Conservation (phyloP, 2,329 filamentous ascomycete genomes). For the Cordyceps pruinosa region DNA sequence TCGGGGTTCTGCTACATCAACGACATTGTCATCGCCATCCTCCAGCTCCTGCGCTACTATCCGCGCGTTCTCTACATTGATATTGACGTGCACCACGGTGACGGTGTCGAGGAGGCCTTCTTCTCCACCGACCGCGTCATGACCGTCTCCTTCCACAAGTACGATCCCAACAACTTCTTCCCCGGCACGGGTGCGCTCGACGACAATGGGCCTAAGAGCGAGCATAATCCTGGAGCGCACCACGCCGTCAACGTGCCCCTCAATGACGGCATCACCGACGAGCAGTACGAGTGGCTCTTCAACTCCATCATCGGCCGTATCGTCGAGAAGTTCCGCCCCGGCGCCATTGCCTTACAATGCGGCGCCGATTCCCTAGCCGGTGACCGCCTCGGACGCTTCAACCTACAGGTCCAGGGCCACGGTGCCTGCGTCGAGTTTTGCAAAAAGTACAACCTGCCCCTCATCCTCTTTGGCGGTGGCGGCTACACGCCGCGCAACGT, state of each 20-base stretch:
- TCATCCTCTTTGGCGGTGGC: slow-evolving; percentile 88
- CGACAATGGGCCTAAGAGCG: slow-evolving; percentile 75
- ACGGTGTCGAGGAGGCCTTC: slow-evolving; percentile 87
- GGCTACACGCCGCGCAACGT: slow-evolving; percentile 97
- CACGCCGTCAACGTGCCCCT: slow-evolving; percentile 87
- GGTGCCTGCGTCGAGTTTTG: slow-evolving; percentile 85
- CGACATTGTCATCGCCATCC: slow-evolving; percentile 89
- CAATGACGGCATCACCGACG: slow-evolving; percentile 84
- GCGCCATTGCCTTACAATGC: slow-evolving; percentile 89
- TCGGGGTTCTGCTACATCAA: slow-evolving; percentile 99
- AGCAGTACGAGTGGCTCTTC: slow-evolving; percentile 82
- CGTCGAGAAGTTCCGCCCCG: slow-evolving; percentile 77
- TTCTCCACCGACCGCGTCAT: slow-evolving; percentile 85
- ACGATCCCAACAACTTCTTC: slow-evolving; percentile 77
- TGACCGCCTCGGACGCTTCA: slow-evolving; percentile 90
- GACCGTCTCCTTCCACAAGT: slow-evolving; percentile 95
- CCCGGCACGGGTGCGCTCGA: slow-evolving; percentile 84
- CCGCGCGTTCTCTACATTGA: slow-evolving; percentile 90
- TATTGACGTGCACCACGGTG: slow-evolving; percentile 87
- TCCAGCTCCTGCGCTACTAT: slow-evolving; percentile 76
- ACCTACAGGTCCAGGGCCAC: slow-evolving; percentile 91
- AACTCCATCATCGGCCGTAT: slow-evolving; percentile 71
- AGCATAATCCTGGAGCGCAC: slow-evolving; percentile 80
- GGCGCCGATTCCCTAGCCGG: slow-evolving; percentile 92
- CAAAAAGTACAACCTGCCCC: slow-evolving; percentile 71